Evolutionary conservation across 345 rosid genomes (phyloP).

Genomic region (Syzygium oleosum): DNA sequence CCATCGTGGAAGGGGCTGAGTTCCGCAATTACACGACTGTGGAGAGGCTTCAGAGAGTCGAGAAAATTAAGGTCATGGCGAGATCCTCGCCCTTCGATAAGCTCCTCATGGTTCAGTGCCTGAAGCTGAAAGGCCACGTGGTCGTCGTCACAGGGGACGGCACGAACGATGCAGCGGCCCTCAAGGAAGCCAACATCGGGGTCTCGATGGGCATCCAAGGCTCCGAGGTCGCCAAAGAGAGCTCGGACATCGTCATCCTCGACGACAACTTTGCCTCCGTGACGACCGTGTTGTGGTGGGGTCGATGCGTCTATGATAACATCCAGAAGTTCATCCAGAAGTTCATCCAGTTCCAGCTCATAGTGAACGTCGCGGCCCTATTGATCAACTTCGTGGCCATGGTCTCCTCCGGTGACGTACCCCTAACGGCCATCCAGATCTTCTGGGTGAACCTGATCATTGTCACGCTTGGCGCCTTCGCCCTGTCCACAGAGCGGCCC

Average conservation of each 20-base stretch:
- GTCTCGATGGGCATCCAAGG: constrained; percentile 77
- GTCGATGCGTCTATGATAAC: constrained; percentile 65
- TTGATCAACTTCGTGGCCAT: constrained; percentile 68
- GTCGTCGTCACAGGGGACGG: constrained; percentile 76
- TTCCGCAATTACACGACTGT: constrained; percentile 37
- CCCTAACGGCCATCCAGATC: constrained; percentile 64
- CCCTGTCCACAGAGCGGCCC: constrained; percentile 59
- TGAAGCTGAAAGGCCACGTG: constrained; percentile 55
- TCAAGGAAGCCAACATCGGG: constrained; percentile 69
- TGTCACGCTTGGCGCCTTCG: constrained; percentile 65
- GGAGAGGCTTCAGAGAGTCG: constrained; percentile 37
- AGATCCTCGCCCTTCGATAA: constrained; percentile 70
- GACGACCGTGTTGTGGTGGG: constrained; percentile 61
- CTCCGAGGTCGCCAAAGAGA: constrained; percentile 71
- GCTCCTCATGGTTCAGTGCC: constrained; percentile 70
- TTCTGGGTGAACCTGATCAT: constrained; percentile 74
- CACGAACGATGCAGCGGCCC: constrained; percentile 63
- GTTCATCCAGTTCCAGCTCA: constrained; percentile 74
- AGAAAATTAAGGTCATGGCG: constrained; percentile 65
- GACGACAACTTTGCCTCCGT: constrained; percentile 70
- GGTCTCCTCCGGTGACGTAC: constrained; percentile 73
- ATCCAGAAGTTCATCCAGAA: constrained; percentile 78
- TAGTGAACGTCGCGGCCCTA: constrained; percentile 54
- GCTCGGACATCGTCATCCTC: constrained; percentile 68
- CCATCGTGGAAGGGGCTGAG: constrained; percentile 49